phyloP scores from a whole-genome alignment of 2,329 filamentous ascomycete genomes.

The Paecilomyces sp. region DNA sequence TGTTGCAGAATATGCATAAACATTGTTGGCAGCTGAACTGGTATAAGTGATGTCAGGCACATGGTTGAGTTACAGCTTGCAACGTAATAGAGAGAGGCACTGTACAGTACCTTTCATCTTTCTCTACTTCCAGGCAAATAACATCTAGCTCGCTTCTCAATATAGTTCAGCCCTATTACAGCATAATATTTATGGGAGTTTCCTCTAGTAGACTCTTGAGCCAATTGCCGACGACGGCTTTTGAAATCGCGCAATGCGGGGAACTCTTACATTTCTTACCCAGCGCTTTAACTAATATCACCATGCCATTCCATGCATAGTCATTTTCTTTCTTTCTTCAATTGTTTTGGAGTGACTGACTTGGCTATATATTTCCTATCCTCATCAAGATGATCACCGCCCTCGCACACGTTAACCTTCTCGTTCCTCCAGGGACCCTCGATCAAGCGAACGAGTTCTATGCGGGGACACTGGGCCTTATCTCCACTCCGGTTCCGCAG shows the following conservation, averaged over 20 bases:
- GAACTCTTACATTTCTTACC: not conserved
- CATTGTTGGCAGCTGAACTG: not conserved
- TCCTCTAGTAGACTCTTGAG: not conserved
- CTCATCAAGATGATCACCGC: constrained; percentile 41
- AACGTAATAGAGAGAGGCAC: too few relatives aligned
- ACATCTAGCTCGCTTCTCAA: not conserved
- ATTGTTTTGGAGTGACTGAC: not conserved
- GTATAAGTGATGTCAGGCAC: not conserved
- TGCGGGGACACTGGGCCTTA: constrained; percentile 49
- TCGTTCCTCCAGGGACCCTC: constrained; percentile 49
- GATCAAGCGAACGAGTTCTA: constrained; percentile 50
- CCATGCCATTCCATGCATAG: too few relatives aligned
- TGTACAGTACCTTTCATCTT: too few relatives aligned
- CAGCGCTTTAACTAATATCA: not conserved
- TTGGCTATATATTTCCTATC: not conserved
- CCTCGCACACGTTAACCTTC: constrained; percentile 52
- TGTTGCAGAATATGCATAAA: not conserved
- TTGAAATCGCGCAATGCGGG: not conserved
- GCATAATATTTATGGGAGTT: too few relatives aligned
- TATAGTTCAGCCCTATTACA: not conserved
- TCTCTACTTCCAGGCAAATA: not conserved
- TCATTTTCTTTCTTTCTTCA: not conserved
- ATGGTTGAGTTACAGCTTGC: too few relatives aligned
- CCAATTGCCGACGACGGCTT: not conserved
- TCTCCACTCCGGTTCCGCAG: constrained; percentile 45